Conservation (phyloP, 345 rosid genomes). For the Eucalyptus rudis region DNA sequence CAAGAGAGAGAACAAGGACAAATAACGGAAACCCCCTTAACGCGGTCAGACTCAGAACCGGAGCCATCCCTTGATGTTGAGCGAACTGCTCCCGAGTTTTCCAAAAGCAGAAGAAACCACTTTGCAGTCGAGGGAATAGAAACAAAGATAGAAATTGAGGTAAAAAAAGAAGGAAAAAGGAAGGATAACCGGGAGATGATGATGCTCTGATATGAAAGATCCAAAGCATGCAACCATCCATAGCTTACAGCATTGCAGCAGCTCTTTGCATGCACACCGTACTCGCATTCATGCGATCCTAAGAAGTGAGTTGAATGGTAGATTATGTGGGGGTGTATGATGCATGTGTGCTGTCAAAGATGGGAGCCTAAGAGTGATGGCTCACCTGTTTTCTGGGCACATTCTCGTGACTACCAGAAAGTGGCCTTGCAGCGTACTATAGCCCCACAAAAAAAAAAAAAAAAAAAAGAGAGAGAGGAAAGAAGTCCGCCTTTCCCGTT, state of each 20-base stretch:
- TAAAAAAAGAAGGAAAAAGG: neutral
- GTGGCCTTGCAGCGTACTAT: neutral
- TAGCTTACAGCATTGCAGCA: neutral
- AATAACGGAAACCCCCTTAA: neutral
- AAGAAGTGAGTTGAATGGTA: neutral
- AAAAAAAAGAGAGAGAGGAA: neutral
- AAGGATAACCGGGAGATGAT: neutral
- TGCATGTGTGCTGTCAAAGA: neutral
- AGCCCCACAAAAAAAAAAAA: neutral
- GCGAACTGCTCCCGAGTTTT: neutral
- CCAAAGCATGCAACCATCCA: neutral
- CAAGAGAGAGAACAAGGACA: neutral
- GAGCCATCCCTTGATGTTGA: neutral
- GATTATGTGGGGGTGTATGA: neutral
- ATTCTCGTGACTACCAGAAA: neutral
- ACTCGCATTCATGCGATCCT: neutral
- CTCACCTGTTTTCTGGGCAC: neutral
- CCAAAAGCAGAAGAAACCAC: neutral
- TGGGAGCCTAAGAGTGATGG: neutral
- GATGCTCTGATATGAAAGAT: neutral
- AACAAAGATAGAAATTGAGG: neutral
- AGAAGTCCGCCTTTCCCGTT: neutral
- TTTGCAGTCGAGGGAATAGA: neutral
- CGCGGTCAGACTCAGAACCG: neutral
- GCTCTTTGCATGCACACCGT: neutral